Conservation (phyloP, 805 yeast species). For the Saccharomycopsis synnaedendra region DNA sequence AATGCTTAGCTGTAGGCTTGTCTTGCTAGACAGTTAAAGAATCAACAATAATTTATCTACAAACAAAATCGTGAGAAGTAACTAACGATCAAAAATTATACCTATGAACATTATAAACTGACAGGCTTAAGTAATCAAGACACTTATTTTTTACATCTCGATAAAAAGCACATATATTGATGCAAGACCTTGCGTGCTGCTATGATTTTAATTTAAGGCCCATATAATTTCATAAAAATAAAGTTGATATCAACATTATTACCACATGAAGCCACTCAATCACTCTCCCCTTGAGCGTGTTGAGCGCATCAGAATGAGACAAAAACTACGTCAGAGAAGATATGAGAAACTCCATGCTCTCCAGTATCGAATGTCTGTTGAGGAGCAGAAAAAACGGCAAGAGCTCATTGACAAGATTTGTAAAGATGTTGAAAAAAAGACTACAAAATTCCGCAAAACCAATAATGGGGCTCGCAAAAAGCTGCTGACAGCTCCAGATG, state of each 20-base stretch:
- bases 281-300: conserved; percentile 11
- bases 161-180: background rate
- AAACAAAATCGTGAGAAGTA: too few species aligned
- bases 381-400: conserved; percentile 1
- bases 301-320: conserved; percentile 1
- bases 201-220: background rate
- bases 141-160: background rate
- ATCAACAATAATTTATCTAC: too few species aligned
- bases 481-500: background rate
- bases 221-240: background rate
- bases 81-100: background rate
- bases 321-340: conserved; percentile 5
- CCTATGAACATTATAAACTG: background rate
- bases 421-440: conserved; percentile 1
- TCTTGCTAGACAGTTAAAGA: too few species aligned
- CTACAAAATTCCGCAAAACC: background rate
- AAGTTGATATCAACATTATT: background rate
- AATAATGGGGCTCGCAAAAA: background rate
- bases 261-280: background rate
- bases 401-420: conserved; percentile 5
- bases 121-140: background rate
- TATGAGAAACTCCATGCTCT: conserved; percentile 2
- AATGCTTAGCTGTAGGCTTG: too few species aligned
- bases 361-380: background rate
- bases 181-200: background rate